phyloP scores from a whole-genome alignment of 2,329 filamentous ascomycete genomes.

The Trichophyton benhamiae region DNA sequence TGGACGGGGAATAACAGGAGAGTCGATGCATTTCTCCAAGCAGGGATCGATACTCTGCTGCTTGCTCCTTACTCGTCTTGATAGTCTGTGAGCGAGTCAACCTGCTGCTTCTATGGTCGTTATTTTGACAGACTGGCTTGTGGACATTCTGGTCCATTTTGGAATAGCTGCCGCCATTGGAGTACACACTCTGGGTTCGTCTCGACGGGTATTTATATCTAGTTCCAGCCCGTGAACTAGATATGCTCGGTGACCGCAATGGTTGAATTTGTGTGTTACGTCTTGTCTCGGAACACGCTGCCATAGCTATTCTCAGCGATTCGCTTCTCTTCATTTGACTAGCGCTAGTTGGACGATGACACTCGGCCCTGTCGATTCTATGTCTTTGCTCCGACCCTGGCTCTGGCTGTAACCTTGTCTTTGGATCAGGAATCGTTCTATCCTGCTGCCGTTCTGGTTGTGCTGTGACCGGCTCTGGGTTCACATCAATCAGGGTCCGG shows the following conservation, averaged over 20 bases:
- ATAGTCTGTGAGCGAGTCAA: slow-evolving; percentile 1
- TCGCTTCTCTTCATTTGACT: not conserved
- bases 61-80: slow-evolving; percentile 7
- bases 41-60: slow-evolving; percentile 4
- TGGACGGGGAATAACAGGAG: not conserved
- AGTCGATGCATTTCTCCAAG: not conserved
- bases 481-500: not conserved
- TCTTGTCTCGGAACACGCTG: not conserved
- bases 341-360: not conserved
- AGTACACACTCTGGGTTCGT: not conserved
- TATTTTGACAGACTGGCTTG: not conserved
- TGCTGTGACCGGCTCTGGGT: not conserved
- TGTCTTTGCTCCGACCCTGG: not conserved
- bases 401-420: not conserved
- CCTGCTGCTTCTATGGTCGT: not conserved
- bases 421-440: not conserved
- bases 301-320: not conserved
- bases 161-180: not conserved
- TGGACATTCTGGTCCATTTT: not conserved
- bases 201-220: not conserved
- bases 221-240: not conserved
- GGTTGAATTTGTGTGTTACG: not conserved
- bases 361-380: not conserved
- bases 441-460: not conserved
- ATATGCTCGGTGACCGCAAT: not conserved